These are phyloP conservation scores for Trichopus zeylanicus DNA, from an alignment of 116 monocot species.

Conservation along the genomic window DNA sequence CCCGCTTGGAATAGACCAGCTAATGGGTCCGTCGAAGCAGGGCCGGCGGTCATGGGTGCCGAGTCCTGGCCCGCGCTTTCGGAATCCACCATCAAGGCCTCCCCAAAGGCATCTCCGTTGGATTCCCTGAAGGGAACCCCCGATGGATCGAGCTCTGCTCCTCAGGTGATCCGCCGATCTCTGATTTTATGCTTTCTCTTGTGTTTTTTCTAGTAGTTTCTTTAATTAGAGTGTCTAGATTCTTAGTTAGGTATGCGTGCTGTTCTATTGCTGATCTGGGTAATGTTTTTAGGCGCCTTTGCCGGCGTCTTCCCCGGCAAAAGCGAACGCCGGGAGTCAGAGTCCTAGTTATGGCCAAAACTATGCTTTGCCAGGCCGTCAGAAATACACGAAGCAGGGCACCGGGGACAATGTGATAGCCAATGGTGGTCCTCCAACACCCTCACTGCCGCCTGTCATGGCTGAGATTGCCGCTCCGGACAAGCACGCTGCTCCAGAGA, in stretches of 20 bases:
- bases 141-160: constrained; percentile 31
- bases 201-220: too few relatives aligned
- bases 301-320: not conserved
- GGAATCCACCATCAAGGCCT: constrained; percentile 27
- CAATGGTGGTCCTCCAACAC: constrained; percentile 1
- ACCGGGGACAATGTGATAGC: not conserved
- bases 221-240: too few relatives aligned
- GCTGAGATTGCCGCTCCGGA: not conserved
- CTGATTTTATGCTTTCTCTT: not conserved
- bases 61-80: constrained; percentile 58
- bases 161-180: constrained; percentile 13
- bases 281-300: not conserved
- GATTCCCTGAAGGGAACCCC: constrained; percentile 25
- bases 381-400: constrained; percentile 7
- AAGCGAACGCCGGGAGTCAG: not conserved
- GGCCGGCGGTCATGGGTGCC: constrained; percentile 39
- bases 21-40: constrained; percentile 18
- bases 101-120: constrained; percentile 30
- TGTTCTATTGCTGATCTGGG: not conserved
- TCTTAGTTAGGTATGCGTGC: too few relatives aligned
- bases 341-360: not conserved
- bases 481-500: constrained; percentile 2
- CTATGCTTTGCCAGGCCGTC: constrained; percentile 5
- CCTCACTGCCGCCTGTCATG: constrained; percentile 4
- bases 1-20: constrained; percentile 46